Evolutionary conservation across 345 rosid species (phyloP).

Genomic region (Theobroma cacao): DNA sequence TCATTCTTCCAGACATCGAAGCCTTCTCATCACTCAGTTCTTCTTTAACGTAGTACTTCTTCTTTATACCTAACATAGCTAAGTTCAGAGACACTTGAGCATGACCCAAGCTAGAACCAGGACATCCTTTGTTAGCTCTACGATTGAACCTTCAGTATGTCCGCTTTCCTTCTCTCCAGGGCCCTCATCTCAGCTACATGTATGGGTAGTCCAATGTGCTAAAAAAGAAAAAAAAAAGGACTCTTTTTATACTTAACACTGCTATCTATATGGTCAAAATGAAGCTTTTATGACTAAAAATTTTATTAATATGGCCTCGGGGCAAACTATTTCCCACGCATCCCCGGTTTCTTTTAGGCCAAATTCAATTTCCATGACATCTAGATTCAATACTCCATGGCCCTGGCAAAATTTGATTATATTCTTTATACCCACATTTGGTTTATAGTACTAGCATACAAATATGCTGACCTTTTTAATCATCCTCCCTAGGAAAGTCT

Average conservation of each 20-base stretch:
- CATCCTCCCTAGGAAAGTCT: too few species aligned
- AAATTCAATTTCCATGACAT: not conserved
- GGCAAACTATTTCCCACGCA: too few species aligned
- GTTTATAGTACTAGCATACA: too few species aligned
- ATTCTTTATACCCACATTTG: too few species aligned
- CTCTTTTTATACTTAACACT: too few species aligned
- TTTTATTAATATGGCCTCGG: too few species aligned
- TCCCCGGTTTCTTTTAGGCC: not conserved
- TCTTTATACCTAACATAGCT: slow-evolving; percentile 6
- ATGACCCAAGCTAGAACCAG: not conserved
- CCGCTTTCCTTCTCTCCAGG: not conserved
- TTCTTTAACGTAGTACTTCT: not conserved
- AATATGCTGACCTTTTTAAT: too few species aligned
- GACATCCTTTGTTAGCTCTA: not conserved
- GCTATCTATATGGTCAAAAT: too few species aligned
- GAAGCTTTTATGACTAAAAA: too few species aligned
- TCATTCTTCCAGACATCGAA: not conserved
- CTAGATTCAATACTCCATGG: too few species aligned
- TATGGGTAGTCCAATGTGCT: not conserved
- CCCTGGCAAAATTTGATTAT: too few species aligned
- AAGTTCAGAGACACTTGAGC: not conserved
- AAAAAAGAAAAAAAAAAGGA: not conserved
- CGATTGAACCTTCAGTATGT: not conserved
- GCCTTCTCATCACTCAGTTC: not conserved
- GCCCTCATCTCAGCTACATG: not conserved